Evolutionary conservation across 441 rosid genomes (phyloP).

Genomic region (Erysimum pusillum): DNA sequence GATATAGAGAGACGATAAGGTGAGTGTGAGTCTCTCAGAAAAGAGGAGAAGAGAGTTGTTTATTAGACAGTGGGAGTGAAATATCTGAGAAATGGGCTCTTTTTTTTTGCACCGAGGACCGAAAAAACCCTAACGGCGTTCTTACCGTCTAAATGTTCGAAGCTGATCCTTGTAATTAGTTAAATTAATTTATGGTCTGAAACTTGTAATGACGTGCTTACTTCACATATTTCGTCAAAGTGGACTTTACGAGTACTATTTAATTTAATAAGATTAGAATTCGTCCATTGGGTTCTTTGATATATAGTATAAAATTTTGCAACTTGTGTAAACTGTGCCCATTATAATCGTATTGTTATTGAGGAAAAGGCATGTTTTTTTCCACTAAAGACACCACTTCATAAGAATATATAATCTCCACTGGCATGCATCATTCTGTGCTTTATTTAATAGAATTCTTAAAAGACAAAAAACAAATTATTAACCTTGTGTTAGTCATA

Average conservation of each 20-base stretch:
- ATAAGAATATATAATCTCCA: neutral
- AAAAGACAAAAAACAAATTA: neutral
- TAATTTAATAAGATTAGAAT: neutral
- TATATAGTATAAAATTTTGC: neutral
- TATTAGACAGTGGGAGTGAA: slow-evolving; percentile 4
- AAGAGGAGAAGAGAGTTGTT: slow-evolving; percentile 33
- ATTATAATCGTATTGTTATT: slow-evolving; percentile 5
- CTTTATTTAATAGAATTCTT: neutral
- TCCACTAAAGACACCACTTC: slow-evolving; percentile 15
- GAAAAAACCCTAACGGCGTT: slow-evolving; percentile 33
- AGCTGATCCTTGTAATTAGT: neutral
- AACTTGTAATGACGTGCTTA: slow-evolving; percentile 4
- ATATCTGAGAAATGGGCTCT: slow-evolving; percentile 18
- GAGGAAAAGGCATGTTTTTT: slow-evolving; percentile 21
- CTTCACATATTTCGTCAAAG: neutral
- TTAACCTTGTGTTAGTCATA: no score
- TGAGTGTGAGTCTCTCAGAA: slow-evolving; percentile 44
- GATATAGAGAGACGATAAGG: slow-evolving; percentile 37
- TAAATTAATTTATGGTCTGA: neutral
- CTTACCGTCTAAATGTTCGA: slow-evolving; percentile 13
- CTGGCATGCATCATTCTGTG: slow-evolving; percentile 12
- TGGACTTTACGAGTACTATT: neutral
- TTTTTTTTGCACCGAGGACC: neutral
- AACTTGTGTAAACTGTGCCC: slow-evolving; percentile 4
- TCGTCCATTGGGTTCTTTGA: neutral